Conservation (phyloP, 1,284 basidiomycete species). For the Sphaerobolus stellatus region DNA sequence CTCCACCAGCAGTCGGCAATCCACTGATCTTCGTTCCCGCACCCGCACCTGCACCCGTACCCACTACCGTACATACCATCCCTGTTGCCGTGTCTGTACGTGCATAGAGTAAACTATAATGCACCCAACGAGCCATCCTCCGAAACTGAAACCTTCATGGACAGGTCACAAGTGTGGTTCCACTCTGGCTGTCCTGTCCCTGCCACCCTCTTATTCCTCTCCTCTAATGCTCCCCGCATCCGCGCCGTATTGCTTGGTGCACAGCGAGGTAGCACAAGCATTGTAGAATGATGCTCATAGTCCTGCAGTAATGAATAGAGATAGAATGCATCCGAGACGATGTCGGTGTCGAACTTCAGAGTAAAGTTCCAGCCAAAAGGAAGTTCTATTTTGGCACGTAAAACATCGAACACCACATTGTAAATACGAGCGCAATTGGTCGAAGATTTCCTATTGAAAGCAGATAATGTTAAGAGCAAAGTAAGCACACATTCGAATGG, state of each 20-base stretch:
- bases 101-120: too few species aligned
- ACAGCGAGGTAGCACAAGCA: not conserved
- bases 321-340: slow-evolving; percentile 11
- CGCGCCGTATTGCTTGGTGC: not conserved
- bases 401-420: not conserved
- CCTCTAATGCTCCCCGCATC: not conserved
- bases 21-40: too few species aligned
- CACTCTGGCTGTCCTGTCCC: slow-evolving; percentile 10
- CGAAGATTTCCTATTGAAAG: slow-evolving; percentile 3
- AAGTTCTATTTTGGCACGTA: not conserved
- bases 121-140: not conserved
- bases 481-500: too few species aligned
- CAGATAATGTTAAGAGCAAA: not conserved
- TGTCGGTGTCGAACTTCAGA: not conserved
- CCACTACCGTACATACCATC: too few species aligned
- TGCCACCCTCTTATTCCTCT: not conserved
- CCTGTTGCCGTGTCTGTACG: too few species aligned
- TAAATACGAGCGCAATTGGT: slow-evolving; percentile 11
- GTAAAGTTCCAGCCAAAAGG: not conserved
- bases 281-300: not conserved
- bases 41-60: too few species aligned
- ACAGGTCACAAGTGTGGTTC: slow-evolving; percentile 27
- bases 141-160: slow-evolving; percentile 12
- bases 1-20: too few species aligned
- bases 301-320: slow-evolving; percentile 7